Evolutionary conservation across 768 basidiomycete genomes (phyloP), one percentile per base, ranked within the genome.

Genomic region (Macrolepiota dolichaula): DNA sequence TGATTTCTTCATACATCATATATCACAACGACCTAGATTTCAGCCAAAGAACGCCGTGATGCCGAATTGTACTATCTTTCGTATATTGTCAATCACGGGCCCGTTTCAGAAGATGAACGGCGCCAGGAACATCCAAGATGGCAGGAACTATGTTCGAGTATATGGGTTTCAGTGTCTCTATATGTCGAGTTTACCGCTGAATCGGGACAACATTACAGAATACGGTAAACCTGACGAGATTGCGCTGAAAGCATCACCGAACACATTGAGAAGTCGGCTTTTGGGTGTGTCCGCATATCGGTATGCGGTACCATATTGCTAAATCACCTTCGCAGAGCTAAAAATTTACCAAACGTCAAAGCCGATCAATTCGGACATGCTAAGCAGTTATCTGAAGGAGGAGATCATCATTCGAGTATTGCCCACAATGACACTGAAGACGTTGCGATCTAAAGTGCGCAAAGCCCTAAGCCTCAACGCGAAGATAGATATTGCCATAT

Each of bases 21-120:
- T n/a, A n/a, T n/a, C n/a, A 58, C 24, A 61, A 17, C 27, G 50
- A 44, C 57, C 57, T 63, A 94, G 91, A 83, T 95, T 49, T 82
- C 87, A 9, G 64, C 70, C 9, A 85, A 81, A 64, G 91, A 94
- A 70, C 81, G 94, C 42, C 76, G 73, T n/a, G 94, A 96, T 67
- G 84, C 86, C 52, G 94, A 96, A 72, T 70, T 92, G 25, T 91
- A 91, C 69, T 96, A 94, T 73, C 78, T 94, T 52, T 88, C 90
- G 11, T 77, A 80, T 63, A 75, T 92, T 63, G 77, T 78, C 55
- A 81, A 79, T 50, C 71, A 81, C 42, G 79, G 77, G 29, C 73
- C 76, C 42, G 56, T 63, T 40, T 75, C 81, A 38, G 75, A 81
- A 19, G 80, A 79, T 46, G 75, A 74, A 42, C 79, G 79, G 54